Evolutionary conservation across 192 early-diverging fungal genomes (phyloP), one percentile per base, ranked within the genome.

Genomic region (Coemansia sp.): DNA sequence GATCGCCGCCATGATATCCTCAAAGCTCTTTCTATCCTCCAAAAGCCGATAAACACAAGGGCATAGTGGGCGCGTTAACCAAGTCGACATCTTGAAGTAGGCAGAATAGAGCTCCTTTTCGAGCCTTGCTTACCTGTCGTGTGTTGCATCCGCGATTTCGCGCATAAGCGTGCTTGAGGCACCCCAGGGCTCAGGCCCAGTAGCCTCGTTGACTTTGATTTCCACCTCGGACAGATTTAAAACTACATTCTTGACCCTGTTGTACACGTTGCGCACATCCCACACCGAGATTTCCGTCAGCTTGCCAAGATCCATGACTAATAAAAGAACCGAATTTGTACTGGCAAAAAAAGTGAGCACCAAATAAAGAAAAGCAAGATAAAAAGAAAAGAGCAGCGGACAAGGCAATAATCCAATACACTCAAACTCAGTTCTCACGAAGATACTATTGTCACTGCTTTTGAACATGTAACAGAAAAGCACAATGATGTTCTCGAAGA

Each of bases 1-100:
- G 52, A 97, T 89, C 33, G 90, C 91, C 1, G 94, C 85, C 94
- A 99, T 96, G 63, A 97, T 94, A 70, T 99, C 96, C 64, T 92
- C 91, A 71, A 97, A 96, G 66, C 91, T 83, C 84, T 91, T 89
- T 63, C 93, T 95, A 73, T 58, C 11, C 29, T 25, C 29, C 0
- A 4, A 11, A 15, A 40, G 38, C 38, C 38, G 29, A 29, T 29
- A 29, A 29, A 29, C 29, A 29, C 29, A 29, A 29, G 29, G 29
- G 3, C 29, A 29, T 29, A 3, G 29, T 29, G 3, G 29, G 29
- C 29, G 29, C 29, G 29, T 29, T 29, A 29, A 29, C 29, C 29
- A 29, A 29, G 29, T 29, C 29, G 29, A 29, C 3, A 20, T n/a
- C 15, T 9, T 34, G 48, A 61, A 20, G 42, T 20, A 40, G 5